Evolutionary conservation across 139 green algal genomes (phyloP).

Genomic region (Tetradesmus obliquus): DNA sequence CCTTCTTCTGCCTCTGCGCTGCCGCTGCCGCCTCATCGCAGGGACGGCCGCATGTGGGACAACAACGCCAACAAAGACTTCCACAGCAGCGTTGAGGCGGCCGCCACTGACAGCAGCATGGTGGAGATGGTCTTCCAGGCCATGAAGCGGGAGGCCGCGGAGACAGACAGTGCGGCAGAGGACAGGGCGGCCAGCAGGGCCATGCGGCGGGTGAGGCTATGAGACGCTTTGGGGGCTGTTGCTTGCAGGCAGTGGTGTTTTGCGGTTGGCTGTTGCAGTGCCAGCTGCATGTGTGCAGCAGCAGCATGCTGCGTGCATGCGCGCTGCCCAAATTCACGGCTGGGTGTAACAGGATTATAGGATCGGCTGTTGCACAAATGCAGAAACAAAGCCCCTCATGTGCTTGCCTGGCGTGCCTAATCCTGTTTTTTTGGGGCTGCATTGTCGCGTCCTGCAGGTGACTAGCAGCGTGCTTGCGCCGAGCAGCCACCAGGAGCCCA

Average conservation of each 20-base stretch:
- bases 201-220: conserved; percentile 60
- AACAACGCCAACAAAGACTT: conserved; percentile 86
- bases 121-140: conserved; percentile 48
- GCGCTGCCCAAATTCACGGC: neutral
- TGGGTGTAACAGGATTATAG: neutral
- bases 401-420: too few relatives aligned
- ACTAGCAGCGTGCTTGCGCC: too few relatives aligned
- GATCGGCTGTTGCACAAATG: too few relatives aligned
- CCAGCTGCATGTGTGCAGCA: neutral
- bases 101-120: neutral
- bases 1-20: neutral
- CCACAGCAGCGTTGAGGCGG: conserved; percentile 68
- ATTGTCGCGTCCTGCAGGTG: too few relatives aligned
- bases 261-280: neutral
- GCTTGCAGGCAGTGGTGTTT: neutral
- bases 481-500: too few relatives aligned
- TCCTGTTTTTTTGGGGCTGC: too few relatives aligned
- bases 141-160: conserved; percentile 46
- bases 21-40: neutral
- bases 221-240: neutral
- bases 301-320: neutral
- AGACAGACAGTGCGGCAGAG: conserved; percentile 54
- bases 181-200: conserved; percentile 67
- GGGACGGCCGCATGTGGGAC: conserved; percentile 78
- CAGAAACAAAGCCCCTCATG: too few relatives aligned